These are phyloP conservation scores for Lactarius akahatsu DNA, from an alignment of 768 basidiomycete genomes.

Conservation along the genomic window DNA sequence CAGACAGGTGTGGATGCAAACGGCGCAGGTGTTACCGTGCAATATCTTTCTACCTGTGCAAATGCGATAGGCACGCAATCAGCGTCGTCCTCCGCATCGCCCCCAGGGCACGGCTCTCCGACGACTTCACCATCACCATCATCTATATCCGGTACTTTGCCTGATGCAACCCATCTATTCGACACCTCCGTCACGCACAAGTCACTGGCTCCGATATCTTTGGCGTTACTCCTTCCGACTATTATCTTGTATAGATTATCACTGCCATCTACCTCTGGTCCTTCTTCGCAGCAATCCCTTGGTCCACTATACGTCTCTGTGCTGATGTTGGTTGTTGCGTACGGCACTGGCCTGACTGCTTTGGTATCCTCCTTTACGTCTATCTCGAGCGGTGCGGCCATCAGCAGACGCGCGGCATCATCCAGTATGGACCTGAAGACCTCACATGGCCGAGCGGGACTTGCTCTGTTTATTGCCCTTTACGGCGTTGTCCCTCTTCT, in stretches of 20 bases:
- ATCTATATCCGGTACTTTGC: conserved; percentile 21
- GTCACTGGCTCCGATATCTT: conserved; percentile 47
- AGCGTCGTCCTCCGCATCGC: background rate
- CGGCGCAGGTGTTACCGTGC: conserved; percentile 63
- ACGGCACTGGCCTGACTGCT: conserved; percentile 61
- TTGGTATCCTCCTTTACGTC: conserved; percentile 63
- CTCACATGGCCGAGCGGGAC: conserved; percentile 60
- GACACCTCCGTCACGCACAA: conserved; percentile 50
- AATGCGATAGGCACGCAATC: conserved; percentile 34
- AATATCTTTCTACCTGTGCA: conserved; percentile 63
- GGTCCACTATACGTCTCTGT: conserved; percentile 40
- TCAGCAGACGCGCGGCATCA: conserved; percentile 37
- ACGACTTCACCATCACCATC: conserved; percentile 32
- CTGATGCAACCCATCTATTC: conserved; percentile 31
- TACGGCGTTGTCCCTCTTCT: conserved; percentile 53
- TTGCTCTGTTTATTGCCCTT: conserved; percentile 61
- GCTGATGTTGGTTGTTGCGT: conserved; percentile 47
- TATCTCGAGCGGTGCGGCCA: conserved; percentile 34
- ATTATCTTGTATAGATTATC: conserved; percentile 45
- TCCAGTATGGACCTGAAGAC: conserved; percentile 48
- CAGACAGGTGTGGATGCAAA: conserved; percentile 61
- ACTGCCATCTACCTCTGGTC: conserved; percentile 37
- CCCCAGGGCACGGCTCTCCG: conserved; percentile 19
- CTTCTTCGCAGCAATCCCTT: conserved; percentile 31
- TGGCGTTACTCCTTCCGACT: conserved; percentile 45